Evolutionary conservation across 2,329 filamentous ascomycete species (phyloP).

Genomic region (Diaporthe sp.): DNA sequence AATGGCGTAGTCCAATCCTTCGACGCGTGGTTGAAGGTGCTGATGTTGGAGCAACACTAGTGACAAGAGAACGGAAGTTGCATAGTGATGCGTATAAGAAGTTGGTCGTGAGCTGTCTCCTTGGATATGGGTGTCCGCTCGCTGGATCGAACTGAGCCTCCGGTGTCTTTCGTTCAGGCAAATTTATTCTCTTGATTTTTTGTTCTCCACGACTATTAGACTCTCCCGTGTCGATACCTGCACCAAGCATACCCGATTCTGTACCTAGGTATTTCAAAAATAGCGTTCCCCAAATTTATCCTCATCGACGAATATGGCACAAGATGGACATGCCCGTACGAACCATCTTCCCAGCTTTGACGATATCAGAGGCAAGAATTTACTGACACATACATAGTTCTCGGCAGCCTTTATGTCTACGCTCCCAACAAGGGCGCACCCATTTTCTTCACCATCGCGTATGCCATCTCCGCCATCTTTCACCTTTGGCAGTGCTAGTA

Average conservation of each 20-base stretch:
- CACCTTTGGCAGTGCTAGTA: conserved; percentile 68
- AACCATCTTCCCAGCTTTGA: no score
- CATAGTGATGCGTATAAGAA: background rate
- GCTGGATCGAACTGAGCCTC: background rate
- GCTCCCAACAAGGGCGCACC: conserved; percentile 68
- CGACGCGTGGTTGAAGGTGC: background rate
- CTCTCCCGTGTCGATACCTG: background rate
- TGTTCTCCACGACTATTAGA: no score
- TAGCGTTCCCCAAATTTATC: no score
- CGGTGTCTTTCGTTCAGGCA: no score
- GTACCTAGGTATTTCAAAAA: background rate
- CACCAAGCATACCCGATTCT: background rate
- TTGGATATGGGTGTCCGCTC: background rate
- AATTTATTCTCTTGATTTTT: no score
- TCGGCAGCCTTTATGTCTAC: conserved; percentile 59
- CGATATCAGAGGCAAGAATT: no score
- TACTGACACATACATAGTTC: background rate
- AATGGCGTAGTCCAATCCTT: background rate
- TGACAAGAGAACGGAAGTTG: background rate
- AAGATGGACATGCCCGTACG: background rate
- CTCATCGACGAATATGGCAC: background rate
- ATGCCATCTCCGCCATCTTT: conserved; percentile 58
- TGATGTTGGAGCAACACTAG: background rate
- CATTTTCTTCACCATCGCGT: conserved; percentile 64
- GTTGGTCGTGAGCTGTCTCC: background rate